These are phyloP conservation scores for Coniochaeta ligniaria DNA, from an alignment of 2,329 filamentous ascomycete species.

Conservation along the genomic window DNA sequence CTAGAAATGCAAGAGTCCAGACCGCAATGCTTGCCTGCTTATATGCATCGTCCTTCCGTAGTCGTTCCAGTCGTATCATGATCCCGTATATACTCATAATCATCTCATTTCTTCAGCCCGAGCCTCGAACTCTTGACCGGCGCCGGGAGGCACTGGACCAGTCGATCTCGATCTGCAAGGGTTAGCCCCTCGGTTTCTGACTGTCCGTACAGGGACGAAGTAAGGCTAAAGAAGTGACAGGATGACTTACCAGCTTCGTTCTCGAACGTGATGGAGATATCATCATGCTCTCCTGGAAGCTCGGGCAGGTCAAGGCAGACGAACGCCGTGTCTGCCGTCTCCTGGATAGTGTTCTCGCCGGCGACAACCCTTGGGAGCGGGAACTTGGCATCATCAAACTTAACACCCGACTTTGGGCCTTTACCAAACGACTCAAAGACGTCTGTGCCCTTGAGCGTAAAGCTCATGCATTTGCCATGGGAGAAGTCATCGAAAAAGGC, in stretches of 20 bases:
- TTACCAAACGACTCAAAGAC: slow-evolving; percentile 64
- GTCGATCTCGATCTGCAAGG: slow-evolving; percentile 43
- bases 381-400: slow-evolving; percentile 86
- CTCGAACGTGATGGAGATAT: slow-evolving; percentile 81
- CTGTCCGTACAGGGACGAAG: not conserved
- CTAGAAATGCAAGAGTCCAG: not conserved
- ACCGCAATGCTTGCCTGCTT: not conserved
- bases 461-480: slow-evolving; percentile 84
- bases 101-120: slow-evolving; percentile 15
- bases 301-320: slow-evolving; percentile 82
- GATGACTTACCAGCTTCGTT: slow-evolving; percentile 59
- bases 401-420: slow-evolving; percentile 62
- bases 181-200: slow-evolving; percentile 5
- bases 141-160: slow-evolving; percentile 46
- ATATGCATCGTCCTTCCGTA: not conserved
- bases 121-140: slow-evolving; percentile 42
- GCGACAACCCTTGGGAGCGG: slow-evolving; percentile 59
- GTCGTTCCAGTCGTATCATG: not conserved
- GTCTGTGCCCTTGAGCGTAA: slow-evolving; percentile 77
- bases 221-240: not conserved
- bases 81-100: slow-evolving; percentile 1
- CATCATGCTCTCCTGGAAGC: slow-evolving; percentile 86
- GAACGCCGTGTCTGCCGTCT: slow-evolving; percentile 60
- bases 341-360: slow-evolving; percentile 25
- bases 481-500: slow-evolving; percentile 86